phyloP scores from a whole-genome alignment of 768 basidiomycete genomes.

The Lactarius hengduanensis region DNA sequence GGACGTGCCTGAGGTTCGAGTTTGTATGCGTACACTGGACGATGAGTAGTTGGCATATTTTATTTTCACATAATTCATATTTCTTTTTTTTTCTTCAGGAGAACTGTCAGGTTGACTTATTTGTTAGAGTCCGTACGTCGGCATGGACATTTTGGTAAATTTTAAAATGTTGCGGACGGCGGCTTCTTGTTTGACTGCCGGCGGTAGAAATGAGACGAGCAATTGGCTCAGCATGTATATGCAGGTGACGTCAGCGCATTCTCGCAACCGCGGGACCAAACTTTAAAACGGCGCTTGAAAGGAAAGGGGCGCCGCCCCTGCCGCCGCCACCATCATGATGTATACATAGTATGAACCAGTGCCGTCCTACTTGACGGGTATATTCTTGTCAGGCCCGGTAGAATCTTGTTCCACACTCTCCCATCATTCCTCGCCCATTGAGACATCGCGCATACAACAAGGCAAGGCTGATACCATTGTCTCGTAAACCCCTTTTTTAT shows the following conservation, averaged over 20 bases:
- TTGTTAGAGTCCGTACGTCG: neutral
- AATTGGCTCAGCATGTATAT: conserved; percentile 6
- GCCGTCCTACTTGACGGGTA: neutral
- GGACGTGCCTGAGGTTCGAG: neutral
- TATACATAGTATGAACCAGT: neutral
- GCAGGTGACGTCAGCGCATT: conserved; percentile 21
- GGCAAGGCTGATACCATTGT: neutral
- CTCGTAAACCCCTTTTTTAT: neutral
- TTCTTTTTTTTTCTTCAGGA: neutral
- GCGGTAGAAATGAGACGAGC: conserved; percentile 8
- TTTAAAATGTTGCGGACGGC: conserved; percentile 10
- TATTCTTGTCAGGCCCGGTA: neutral
- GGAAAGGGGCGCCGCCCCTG: neutral
- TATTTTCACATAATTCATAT: conserved; percentile 1
- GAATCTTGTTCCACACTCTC: neutral
- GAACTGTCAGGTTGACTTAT: neutral
- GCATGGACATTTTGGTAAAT: neutral
- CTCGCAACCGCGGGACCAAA: conserved; percentile 14
- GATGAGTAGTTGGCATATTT: neutral
- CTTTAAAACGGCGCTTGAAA: conserved; percentile 26
- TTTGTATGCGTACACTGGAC: neutral
- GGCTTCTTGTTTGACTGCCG: conserved; percentile 11
- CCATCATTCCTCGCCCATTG: neutral
- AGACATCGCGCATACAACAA: neutral
- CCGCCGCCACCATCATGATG: neutral